These are phyloP conservation scores for Pittosporum tobira DNA, from an alignment of 129 eudicot genomes.

Conservation along the genomic window DNA sequence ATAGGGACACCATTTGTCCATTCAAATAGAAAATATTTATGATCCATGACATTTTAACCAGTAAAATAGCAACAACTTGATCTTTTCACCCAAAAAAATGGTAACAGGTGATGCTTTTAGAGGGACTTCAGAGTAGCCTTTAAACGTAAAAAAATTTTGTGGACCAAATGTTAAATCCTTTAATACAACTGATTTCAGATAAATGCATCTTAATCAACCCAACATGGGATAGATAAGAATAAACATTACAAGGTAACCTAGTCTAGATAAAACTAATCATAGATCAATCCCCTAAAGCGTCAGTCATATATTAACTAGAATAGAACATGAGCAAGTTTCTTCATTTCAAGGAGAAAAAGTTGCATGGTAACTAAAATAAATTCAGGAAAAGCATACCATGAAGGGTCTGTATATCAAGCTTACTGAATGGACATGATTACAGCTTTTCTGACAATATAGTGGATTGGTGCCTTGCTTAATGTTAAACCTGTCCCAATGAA, in stretches of 20 bases:
- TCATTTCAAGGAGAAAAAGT: conserved; percentile 4
- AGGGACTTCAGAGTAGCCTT: neutral
- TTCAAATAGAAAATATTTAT: no score
- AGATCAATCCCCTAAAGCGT: neutral
- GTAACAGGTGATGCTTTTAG: neutral
- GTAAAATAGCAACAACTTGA: neutral
- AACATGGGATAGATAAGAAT: neutral
- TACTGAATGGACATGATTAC: conserved; percentile 46
- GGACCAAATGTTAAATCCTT: neutral
- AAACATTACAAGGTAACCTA: neutral
- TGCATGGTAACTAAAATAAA: neutral
- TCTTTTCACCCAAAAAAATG: neutral
- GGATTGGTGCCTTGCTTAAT: conserved; percentile 36
- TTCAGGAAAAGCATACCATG: conserved; percentile 41
- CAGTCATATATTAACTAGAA: neutral
- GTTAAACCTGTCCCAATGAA: conserved; percentile 34
- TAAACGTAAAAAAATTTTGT: neutral
- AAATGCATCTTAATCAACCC: neutral
- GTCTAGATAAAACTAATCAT: neutral
- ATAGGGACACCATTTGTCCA: no score
- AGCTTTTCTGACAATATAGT: conserved; percentile 60
- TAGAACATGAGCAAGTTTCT: neutral
- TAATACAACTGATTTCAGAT: neutral
- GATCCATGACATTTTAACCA: no score
- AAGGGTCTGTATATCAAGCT: conserved; percentile 74